These are phyloP conservation scores for Pholiota molesta DNA, from an alignment of 768 basidiomycete species.

Conservation along the genomic window DNA sequence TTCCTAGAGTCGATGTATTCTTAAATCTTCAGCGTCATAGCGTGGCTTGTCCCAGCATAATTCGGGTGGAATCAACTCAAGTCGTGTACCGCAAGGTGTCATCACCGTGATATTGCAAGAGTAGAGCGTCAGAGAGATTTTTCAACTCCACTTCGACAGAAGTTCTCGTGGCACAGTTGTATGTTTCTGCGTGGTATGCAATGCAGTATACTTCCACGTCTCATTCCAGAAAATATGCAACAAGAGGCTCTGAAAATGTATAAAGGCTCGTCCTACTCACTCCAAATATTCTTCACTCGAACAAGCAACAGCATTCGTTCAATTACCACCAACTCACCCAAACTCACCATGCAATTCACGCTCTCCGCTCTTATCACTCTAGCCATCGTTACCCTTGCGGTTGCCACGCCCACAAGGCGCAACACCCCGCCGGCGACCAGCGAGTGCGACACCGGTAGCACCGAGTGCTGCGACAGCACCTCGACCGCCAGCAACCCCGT, in stretches of 20 bases:
- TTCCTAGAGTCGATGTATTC: no score
- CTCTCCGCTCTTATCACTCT: slow-evolving; percentile 8
- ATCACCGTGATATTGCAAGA: no score
- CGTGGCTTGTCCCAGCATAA: no score
- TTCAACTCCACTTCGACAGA: neutral
- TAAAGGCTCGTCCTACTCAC: neutral
- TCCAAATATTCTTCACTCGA: slow-evolving; percentile 9
- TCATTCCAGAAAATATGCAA: neutral
- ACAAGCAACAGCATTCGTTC: slow-evolving; percentile 2
- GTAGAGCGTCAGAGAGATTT: neutral
- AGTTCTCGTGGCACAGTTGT: neutral
- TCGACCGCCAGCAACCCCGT: neutral
- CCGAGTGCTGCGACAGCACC: slow-evolving; percentile 8
- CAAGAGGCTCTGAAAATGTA: neutral
- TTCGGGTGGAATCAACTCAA: no score
- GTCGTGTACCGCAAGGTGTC: no score
- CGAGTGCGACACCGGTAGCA: slow-evolving; percentile 10
- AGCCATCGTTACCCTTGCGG: slow-evolving; percentile 14
- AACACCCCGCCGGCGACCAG: neutral
- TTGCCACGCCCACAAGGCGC: slow-evolving; percentile 9
- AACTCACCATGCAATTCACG: slow-evolving; percentile 15
- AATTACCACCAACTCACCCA: slow-evolving; percentile 1
- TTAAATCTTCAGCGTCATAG: no score
- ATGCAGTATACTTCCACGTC: neutral
- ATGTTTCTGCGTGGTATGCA: neutral